Base-by-base conservation (phyloP, 306 rosid species). In the Lathyrus tuberosus region DNA sequence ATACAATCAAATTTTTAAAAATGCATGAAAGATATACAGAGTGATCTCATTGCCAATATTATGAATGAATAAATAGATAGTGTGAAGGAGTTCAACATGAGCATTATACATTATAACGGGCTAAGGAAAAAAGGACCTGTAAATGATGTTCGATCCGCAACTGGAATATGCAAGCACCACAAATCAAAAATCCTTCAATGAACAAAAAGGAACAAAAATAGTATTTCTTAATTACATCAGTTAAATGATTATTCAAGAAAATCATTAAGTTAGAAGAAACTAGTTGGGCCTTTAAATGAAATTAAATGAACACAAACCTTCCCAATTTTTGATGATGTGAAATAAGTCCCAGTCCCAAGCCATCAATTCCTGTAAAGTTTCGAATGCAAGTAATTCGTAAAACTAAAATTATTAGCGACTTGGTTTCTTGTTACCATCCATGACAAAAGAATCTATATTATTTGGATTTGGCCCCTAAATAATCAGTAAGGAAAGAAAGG, bases 111-210 rank as follows among this genome's bases (percentile, higher is more conserved):
- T 11, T 59, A 63, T 24, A 48, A 16, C 33, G n/a, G 54, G 28
- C 13, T 2, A 67, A 37, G 12, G 64, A 17, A 30, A 28, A 69
- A 62, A 56, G 65, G 57, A 94, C 97, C 96, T 79, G 76, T 66
- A 79, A 91, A 87, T 75, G 86, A 64, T 51, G 97, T 91, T 71
- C 95, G 86, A 80, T 94, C 96, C 74, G 65, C 73, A 14, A 79
- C 86, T 31, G 99, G 97, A 76, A 87, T 88, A 79, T 94, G 99
- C 88, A 94, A 81, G 92, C 99, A 87, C 92, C 92, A 87, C 66
- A 89, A 10, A 35, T 94, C 86, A 77, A 87, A 94, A 49, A 87
- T 77, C 86, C 97, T 94, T 74, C 84, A 51, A 28, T 28, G 18
- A 57, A 28, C 13, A 59, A 59, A 15, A 71, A 49, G 47, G 26